Base-by-base conservation (phyloP, 192 early-diverging fungal genomes). In the Backusella parvicylindrica region DNA sequence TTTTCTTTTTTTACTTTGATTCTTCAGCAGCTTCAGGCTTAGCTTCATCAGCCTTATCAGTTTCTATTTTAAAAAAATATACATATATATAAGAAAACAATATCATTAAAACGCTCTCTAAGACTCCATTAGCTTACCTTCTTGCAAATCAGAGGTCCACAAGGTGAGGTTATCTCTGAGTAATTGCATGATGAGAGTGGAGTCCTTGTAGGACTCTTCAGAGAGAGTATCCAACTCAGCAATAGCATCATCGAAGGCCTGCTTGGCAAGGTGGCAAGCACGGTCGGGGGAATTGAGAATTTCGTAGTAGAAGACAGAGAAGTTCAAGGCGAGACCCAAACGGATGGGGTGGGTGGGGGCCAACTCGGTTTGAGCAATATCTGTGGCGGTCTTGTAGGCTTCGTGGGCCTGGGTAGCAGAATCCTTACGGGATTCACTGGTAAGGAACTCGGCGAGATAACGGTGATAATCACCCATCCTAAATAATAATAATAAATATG, bases 121-220 rank as follows among this genome's bases (percentile, higher is more conserved):
- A 30, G 31, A 2, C 7, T 60, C 53, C 53, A 60, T 67, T 74
- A 50, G 60, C 38, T 79, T 72, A 94, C 92, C 90, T 77, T 95
- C 95, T 83, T 94, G 95, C 78, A 97, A 89, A 78, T 99, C 97
- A 75, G 96, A 96, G 71, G 96, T 98, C 98, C 98, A 99, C 73
- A 99, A 91, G 65, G 98, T 98, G 81, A 99, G 90, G 89, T 99
- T 99, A 87, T 99, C 98, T 76, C 98, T 91, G 80, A 99, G 88
- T 70, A 99, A 90, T 88, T 99, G 98, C 98, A 99, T 99, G 86
- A 99, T 99, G 76, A 99, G 89, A 67, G 98, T 98, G 64, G 95
- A 96, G 84, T 98, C 97, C 91, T 98, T 99, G 94, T 99, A 99
- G 71, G 94, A 96, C 86, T 98, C 98, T 86, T 99, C 98, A 83